phyloP scores from a whole-genome alignment of 208 protist genomes.

The Zelonia costaricensis region DNA sequence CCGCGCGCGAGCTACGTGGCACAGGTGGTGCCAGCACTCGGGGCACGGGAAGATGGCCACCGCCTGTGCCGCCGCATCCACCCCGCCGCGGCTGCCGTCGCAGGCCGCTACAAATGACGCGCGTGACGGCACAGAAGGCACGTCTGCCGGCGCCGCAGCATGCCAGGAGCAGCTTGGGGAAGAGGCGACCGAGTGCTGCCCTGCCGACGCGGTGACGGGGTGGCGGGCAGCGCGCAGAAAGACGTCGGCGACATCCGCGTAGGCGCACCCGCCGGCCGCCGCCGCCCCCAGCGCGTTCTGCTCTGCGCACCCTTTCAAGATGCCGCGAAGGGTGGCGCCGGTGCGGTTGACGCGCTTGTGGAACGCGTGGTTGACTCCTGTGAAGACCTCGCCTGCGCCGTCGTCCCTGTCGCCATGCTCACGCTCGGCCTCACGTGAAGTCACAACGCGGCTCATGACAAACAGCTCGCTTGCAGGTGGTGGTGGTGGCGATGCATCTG shows the following conservation, averaged over 20 bases:
- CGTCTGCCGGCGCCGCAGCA: background rate
- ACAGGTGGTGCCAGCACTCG: conserved; percentile 76
- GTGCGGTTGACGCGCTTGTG: conserved; percentile 59
- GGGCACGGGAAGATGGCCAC: conserved; percentile 64
- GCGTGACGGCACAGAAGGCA: background rate
- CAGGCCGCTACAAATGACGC: background rate
- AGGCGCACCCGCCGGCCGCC: conserved; percentile 67
- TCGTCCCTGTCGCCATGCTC: background rate
- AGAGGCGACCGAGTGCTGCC: too few species aligned
- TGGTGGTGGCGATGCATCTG: too few species aligned
- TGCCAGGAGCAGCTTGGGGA: background rate
- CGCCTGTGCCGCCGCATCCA: background rate
- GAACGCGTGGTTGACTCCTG: conserved; percentile 78
- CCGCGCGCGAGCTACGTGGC: conserved; percentile 46
- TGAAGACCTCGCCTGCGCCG: conserved; percentile 21
- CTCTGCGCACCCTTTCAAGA: conserved; percentile 88
- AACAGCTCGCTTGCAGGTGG: conserved; percentile 3
- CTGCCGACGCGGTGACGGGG: too few species aligned
- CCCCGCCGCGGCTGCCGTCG: too few species aligned
- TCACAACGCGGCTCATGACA: conserved; percentile 25
- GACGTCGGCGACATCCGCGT: conserved; percentile 44
- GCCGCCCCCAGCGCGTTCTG: conserved; percentile 85
- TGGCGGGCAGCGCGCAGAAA: conserved; percentile 44
- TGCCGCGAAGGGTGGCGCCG: conserved; percentile 50
- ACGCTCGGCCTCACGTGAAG: background rate